Base-by-base conservation (phyloP, 192 early-diverging fungal species). In the Podila verticillata region DNA sequence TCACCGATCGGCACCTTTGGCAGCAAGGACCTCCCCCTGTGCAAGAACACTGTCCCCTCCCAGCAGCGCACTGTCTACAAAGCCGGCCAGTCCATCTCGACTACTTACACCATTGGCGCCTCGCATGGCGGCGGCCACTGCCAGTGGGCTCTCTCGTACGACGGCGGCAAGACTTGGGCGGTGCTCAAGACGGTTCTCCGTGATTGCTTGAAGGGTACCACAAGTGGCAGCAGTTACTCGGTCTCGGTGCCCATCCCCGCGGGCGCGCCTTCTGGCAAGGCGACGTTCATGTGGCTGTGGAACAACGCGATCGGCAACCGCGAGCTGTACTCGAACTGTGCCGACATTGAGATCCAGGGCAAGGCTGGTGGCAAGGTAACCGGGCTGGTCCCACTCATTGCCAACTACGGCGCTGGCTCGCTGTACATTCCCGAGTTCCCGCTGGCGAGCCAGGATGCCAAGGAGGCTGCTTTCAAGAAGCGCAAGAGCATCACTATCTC, bases 231-330 rank as follows among this genome's bases (percentile, higher is more conserved):
- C 47, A 47, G 30, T 24, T 64, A 81, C 66, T 22, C 44, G 3
- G 68, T 67, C 51, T 58, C 84, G 22, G 79, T 81, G 22, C 65
- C 35, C 17, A 51, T 81, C 7, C 72, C 79, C 5, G 39, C 36
- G 0, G 62, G 47, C 57, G 66, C 72, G 28, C 79, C 79, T 19
- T 61, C 63, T 17, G 71, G 72, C 13, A 51, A 74, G 35, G 72
- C 57, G 19, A 57, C 58, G 2, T 78, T 79, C 49, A 63, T 65
- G 22, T 92, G 91, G 90, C 59, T 87, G 12, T 93, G 92, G 92
- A 88, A 89, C 65, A 92, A 92, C 48, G 90, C 91, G 9, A 70
- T 89, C n/a, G 92, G 92, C 5, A 88, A 91, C 72, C 88, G 92
- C 34, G 88, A 91, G 67, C 86, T 87, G 65, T 92, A 91, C 81